These are phyloP conservation scores for Cardiospermum halicacabum DNA, from an alignment of 345 rosid genomes.

Conservation along the genomic window DNA sequence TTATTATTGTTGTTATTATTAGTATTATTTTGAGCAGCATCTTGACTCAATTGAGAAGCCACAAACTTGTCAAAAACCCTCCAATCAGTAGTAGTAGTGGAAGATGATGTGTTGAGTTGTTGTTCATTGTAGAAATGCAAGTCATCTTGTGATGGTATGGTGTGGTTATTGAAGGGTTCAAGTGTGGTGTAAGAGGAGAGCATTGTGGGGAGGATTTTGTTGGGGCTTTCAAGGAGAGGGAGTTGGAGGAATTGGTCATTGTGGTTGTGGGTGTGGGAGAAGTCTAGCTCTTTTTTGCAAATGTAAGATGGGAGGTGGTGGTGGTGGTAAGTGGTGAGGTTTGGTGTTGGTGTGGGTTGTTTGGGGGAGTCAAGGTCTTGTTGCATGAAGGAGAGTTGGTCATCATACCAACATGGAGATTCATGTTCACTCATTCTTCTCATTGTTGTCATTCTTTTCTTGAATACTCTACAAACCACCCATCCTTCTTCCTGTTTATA, in stretches of 20 bases:
- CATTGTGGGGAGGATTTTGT: slow-evolving; percentile 37
- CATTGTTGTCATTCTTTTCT: slow-evolving; percentile 60
- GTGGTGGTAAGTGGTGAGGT: slow-evolving; percentile 31
- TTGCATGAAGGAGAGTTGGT: slow-evolving; percentile 51
- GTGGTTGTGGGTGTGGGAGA: slow-evolving; percentile 35
- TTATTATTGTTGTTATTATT: too few relatives aligned
- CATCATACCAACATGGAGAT: slow-evolving; percentile 63
- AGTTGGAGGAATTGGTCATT: slow-evolving; percentile 61
- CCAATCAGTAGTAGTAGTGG: too few relatives aligned
- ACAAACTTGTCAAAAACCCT: slow-evolving; percentile 71
- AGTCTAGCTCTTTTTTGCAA: slow-evolving; percentile 59
- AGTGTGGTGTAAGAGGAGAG: too few relatives aligned
- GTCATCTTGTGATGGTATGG: too few relatives aligned
- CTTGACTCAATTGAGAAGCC: slow-evolving; percentile 72
- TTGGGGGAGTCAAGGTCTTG: slow-evolving; percentile 51
- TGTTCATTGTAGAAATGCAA: too few relatives aligned
- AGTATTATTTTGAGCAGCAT: too few relatives aligned
- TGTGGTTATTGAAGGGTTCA: too few relatives aligned
- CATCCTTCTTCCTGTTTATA: slow-evolving; percentile 82
- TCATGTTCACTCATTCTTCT: slow-evolving; percentile 42
- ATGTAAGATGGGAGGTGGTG: too few relatives aligned
- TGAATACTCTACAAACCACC: slow-evolving; percentile 95
- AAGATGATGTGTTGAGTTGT: too few relatives aligned
- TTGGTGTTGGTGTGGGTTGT: slow-evolving; percentile 37
- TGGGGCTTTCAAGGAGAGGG: slow-evolving; percentile 71